A percentile compares a stretch with the other conserved stretches of the same genome.
Conservation (phyloP, 257 asterid species). For the Solanum neorickii region DNA sequence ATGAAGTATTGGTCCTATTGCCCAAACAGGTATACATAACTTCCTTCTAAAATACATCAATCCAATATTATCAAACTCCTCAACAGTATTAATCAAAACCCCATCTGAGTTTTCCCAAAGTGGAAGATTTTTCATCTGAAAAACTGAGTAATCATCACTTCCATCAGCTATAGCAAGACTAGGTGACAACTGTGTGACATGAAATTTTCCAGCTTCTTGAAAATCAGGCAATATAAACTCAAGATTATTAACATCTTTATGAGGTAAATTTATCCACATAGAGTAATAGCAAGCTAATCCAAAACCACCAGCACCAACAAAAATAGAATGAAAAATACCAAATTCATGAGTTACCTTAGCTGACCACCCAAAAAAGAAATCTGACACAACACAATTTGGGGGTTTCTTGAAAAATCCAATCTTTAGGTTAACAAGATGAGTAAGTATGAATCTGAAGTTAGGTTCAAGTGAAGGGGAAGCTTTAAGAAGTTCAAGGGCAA, state of each 20-base stretch:
- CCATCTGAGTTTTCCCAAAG: constrained; percentile 39
- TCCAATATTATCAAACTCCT: constrained; percentile 34
- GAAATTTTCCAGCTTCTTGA: constrained; percentile 45
- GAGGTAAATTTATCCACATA: constrained; percentile 50
- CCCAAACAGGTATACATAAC: constrained; percentile 33
- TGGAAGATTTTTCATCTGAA: constrained; percentile 22
- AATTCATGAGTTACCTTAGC: constrained; percentile 38
- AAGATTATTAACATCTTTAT: constrained; percentile 4
- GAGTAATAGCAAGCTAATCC: constrained; percentile 60
- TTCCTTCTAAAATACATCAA: constrained; percentile 31
- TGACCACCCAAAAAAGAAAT: constrained; percentile 48
- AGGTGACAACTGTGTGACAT: constrained; percentile 35
- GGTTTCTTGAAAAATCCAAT: constrained; percentile 11
- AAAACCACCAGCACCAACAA: constrained; percentile 37
- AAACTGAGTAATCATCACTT: constrained; percentile 21
- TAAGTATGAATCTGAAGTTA: constrained; percentile 17
- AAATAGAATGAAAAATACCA: constrained; percentile 37
- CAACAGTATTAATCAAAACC: constrained; percentile 44
- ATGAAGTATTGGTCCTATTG: constrained; percentile 37
- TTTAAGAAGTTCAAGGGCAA: constrained; percentile 23
- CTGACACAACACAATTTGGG: constrained; percentile 39
- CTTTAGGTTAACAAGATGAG: background rate
- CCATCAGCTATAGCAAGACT: constrained; percentile 25
- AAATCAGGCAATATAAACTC: constrained; percentile 57
- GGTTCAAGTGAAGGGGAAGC: constrained; percentile 19